Percentiles rank a stretch among this genome's conserved stretches.
Conservation (phyloP, 192 early-diverging fungal genomes). For the Linnemannia hyalina region DNA sequence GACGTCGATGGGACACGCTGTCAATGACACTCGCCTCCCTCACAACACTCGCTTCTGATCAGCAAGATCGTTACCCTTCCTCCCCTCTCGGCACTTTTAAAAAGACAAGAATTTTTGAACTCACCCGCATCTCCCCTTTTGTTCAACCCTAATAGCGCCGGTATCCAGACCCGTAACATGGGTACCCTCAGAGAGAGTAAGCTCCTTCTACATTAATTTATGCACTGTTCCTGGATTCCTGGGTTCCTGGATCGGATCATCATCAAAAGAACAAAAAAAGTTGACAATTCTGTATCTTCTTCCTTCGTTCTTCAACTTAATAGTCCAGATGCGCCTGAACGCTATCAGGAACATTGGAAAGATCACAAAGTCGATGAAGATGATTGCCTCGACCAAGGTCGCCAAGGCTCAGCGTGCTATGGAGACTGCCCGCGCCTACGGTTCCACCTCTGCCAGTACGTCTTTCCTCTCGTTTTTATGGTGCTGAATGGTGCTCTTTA, state of each 20-base stretch:
- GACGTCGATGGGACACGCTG: neutral
- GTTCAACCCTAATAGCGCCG: conserved; percentile 60
- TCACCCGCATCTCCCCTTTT: neutral
- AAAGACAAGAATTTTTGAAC: neutral
- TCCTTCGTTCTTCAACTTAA: conserved; percentile 2
- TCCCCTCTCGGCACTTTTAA: neutral
- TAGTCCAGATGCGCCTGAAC: conserved; percentile 95
- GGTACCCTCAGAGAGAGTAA: conserved; percentile 94
- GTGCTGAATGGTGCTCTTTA: neutral
- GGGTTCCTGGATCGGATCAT: conserved; percentile 6
- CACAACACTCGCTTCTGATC: neutral
- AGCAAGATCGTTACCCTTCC: neutral
- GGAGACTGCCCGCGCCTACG: conserved; percentile 88
- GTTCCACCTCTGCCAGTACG: conserved; percentile 72
- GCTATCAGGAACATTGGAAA: conserved; percentile 98
- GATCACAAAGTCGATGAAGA: conserved; percentile 99
- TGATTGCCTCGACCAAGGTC: conserved; percentile 99
- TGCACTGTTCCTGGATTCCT: neutral
- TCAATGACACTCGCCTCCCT: no score
- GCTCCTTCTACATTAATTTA: conserved; percentile 20
- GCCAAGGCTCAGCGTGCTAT: conserved; percentile 88
- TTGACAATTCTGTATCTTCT: neutral
- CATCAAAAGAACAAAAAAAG: neutral
- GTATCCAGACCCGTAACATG: conserved; percentile 89
- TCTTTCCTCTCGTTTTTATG: neutral